Evolutionary conservation across 1,139 yeast species (phyloP).

Genomic region (Candida glucosophila): DNA sequence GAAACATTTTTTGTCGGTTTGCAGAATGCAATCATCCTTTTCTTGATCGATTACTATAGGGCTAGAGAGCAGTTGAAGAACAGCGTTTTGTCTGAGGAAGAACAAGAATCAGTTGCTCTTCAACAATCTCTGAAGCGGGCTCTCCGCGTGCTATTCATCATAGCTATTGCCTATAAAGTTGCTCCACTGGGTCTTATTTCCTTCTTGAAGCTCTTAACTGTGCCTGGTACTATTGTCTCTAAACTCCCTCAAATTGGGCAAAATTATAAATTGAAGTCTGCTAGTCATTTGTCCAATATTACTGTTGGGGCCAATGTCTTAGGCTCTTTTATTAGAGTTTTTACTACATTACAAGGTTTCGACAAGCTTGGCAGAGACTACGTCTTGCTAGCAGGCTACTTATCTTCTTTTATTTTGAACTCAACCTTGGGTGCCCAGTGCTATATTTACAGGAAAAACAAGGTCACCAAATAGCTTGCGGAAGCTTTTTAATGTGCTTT

Average conservation of each 20-base stretch:
- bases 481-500: too few relatives aligned
- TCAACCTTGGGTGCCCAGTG: conserved; percentile 26
- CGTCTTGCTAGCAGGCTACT: conserved; percentile 28
- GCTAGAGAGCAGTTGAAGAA: conserved; percentile 12
- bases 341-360: conserved; percentile 40
- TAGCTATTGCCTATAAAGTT: conserved; percentile 21
- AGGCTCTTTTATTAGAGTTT: conserved; percentile 50
- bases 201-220: conserved; percentile 39
- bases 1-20: conserved; percentile 33
- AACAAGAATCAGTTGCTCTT: conserved; percentile 13
- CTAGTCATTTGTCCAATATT: conserved; percentile 45
- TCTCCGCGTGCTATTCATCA: conserved; percentile 18
- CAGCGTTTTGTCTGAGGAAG: conserved; percentile 8
- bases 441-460: conserved; percentile 14
- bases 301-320: conserved; percentile 48
- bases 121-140: conserved; percentile 18
- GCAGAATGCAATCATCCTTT: conserved; percentile 30
- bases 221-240: conserved; percentile 45
- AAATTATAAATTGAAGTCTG: conserved; percentile 40
- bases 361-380: conserved; percentile 17
- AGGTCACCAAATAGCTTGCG: conserved; percentile 5
- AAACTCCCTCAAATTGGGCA: conserved; percentile 49
- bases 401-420: conserved; percentile 25
- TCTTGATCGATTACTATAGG: conserved; percentile 30
- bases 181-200: conserved; percentile 22